Base-by-base conservation (phyloP, 2,329 filamentous ascomycete genomes). In the Epichloe aotearoae region DNA sequence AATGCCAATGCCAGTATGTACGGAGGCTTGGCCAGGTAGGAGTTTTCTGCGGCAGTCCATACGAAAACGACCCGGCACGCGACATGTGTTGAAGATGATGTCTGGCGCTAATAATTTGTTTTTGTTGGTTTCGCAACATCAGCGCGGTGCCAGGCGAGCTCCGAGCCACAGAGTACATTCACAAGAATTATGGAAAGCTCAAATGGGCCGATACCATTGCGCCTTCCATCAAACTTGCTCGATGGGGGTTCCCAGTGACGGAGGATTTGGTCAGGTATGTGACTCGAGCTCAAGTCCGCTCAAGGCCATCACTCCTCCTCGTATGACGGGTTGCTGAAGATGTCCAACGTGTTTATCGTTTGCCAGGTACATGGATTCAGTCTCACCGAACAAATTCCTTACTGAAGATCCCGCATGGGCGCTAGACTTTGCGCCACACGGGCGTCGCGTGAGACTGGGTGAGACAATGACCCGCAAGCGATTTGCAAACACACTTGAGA, bases 371-470 rank as follows among this genome's bases (percentile, higher is more conserved):
- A 90, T 93, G 75, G 63, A 59, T 23, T 73, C n/a, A 68, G 52
- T 64, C 62, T 62, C 52, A 58, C 71, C 7, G 46, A 75, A 58
- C 15, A 47, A 82, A 56, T 93, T 93, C 61, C 66, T 95, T 0
- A 73, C 79, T 2, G 70, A 83, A 0, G 79, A 94, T 53, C 80
- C 84, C 0, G 74, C 78, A 0, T 95, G 88, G 84, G 86, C 88
- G 0, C 68, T 88, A 30, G 89, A 95, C 63, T 95, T 95, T 65
- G 88, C 88, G 2, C 87, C 87, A 0, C 77, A 84, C 52, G 88
- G 87, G 3, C 79, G 72, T 2, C 68, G 79, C 1, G 60, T 90
- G 1, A 71, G 73, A 19, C 64, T 86, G 2, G 83, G 83, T n/a
- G 85, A 93, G 56, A 84, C 68, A 0, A 86, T 93, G 55, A 88